Evolutionary conservation across 768 basidiomycete genomes (phyloP).

Genomic region (Cubamyces lactineus): DNA sequence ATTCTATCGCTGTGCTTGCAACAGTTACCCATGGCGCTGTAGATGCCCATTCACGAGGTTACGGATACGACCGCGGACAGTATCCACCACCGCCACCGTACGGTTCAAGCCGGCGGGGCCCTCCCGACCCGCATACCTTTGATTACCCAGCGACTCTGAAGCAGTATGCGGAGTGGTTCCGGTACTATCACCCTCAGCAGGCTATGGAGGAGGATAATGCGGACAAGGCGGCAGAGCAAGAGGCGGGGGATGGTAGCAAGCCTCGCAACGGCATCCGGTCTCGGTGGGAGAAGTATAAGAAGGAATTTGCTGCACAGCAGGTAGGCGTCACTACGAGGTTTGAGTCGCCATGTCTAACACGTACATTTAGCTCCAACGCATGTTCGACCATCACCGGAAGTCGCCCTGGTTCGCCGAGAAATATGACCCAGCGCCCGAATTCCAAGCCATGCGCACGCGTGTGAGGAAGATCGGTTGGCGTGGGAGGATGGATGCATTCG

Average conservation of each 20-base stretch:
- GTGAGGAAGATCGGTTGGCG: conserved; percentile 87
- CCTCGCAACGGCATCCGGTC: conserved; percentile 82
- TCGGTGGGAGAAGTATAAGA: conserved; percentile 94
- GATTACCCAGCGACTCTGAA: conserved; percentile 83
- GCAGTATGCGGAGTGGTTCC: conserved; percentile 89
- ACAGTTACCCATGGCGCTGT: conserved; percentile 23
- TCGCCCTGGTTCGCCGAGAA: conserved; percentile 98
- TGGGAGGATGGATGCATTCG: conserved; percentile 69
- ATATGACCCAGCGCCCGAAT: conserved; percentile 81
- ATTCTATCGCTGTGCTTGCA: background rate
- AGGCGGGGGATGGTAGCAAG: conserved; percentile 80
- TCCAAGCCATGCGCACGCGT: conserved; percentile 70
- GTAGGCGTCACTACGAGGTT: conserved; percentile 50
- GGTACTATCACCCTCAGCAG: conserved; percentile 72
- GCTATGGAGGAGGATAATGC: conserved; percentile 82
- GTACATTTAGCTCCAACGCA: conserved; percentile 80
- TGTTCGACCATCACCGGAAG: conserved; percentile 94
- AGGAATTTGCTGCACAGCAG: conserved; percentile 85
- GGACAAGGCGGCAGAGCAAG: conserved; percentile 83
- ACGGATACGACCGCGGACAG: conserved; percentile 66
- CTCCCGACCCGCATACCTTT: conserved; percentile 78
- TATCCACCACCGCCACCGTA: conserved; percentile 47
- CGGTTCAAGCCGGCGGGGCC: conserved; percentile 51
- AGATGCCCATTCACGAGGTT: conserved; percentile 70
- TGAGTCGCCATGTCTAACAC: background rate